phyloP scores from a whole-genome alignment of 148 eudicot species.

The Persicaria tinctoria region DNA sequence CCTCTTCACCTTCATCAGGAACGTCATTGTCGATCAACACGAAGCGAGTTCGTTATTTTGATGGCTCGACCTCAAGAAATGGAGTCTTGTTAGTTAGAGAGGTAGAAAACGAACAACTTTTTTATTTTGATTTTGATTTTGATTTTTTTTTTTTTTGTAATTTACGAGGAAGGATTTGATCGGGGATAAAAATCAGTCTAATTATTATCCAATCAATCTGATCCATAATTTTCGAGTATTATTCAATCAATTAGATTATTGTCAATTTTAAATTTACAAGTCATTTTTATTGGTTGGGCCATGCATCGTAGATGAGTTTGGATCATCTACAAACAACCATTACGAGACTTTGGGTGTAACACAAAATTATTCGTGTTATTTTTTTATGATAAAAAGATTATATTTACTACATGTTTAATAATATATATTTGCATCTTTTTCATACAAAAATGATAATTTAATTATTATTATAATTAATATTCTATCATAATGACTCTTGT shows the following conservation, averaged over 20 bases:
- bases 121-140: background rate
- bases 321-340: too few relatives aligned
- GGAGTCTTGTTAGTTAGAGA: background rate
- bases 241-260: background rate
- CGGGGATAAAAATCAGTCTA: background rate
- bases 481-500: too few relatives aligned
- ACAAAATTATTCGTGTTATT: too few relatives aligned
- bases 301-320: too few relatives aligned
- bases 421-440: too few relatives aligned
- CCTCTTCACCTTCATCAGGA: conserved; percentile 7
- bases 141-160: background rate
- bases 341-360: too few relatives aligned
- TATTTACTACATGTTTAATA: too few relatives aligned
- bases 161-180: background rate
- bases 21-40: conserved; percentile 1
- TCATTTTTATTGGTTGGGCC: background rate
- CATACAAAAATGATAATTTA: too few relatives aligned
- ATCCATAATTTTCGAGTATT: background rate
- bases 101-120: too few relatives aligned
- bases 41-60: too few relatives aligned
- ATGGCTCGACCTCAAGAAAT: background rate
- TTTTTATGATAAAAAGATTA: too few relatives aligned
- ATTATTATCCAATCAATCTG: background rate
- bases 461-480: too few relatives aligned
- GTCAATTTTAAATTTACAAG: background rate